Conservation (phyloP, 2,329 filamentous ascomycete species). For the Aspergillus bombycis region DNA sequence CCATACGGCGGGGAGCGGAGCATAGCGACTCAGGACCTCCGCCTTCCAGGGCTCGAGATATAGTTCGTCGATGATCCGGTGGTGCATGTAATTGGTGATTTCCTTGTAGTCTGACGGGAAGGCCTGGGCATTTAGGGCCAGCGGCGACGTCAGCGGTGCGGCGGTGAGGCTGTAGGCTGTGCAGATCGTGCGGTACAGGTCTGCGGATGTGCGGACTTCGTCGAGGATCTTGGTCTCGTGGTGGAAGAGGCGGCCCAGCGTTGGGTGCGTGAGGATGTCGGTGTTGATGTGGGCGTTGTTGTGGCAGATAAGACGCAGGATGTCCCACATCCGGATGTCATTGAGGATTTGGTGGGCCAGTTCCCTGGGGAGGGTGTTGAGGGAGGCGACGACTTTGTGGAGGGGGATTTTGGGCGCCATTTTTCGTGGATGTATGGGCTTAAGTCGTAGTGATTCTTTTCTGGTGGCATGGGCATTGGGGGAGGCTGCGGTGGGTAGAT, state of each 20-base stretch:
- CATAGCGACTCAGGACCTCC: not conserved
- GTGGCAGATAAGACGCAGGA: constrained; percentile 18
- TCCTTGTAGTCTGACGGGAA: not conserved
- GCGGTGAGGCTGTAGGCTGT: not conserved
- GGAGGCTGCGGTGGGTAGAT: too few species aligned
- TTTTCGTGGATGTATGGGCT: not conserved
- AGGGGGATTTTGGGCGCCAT: not conserved
- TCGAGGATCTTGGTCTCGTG: not conserved
- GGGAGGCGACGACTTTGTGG: constrained; percentile 4
- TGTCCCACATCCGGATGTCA: constrained; percentile 24
- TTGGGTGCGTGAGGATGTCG: constrained; percentile 13
- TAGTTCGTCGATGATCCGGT: not conserved
- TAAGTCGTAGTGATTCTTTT: too few species aligned
- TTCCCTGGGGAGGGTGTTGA: constrained; percentile 21
- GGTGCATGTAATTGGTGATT: not conserved
- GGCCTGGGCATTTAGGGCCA: not conserved
- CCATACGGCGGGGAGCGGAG: not conserved
- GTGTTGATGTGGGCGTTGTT: constrained; percentile 13
- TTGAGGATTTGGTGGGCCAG: constrained; percentile 25
- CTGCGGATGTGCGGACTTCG: not conserved
- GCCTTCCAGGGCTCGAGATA: not conserved
- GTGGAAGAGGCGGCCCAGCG: not conserved
- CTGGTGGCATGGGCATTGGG: too few species aligned
- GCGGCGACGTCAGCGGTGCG: not conserved
- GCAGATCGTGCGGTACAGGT: not conserved